Percentiles rank a stretch among this genome's conserved stretches.
phyloP scores from a whole-genome alignment of 176 grass and related monocot genomes.

The Zea mays region DNA sequence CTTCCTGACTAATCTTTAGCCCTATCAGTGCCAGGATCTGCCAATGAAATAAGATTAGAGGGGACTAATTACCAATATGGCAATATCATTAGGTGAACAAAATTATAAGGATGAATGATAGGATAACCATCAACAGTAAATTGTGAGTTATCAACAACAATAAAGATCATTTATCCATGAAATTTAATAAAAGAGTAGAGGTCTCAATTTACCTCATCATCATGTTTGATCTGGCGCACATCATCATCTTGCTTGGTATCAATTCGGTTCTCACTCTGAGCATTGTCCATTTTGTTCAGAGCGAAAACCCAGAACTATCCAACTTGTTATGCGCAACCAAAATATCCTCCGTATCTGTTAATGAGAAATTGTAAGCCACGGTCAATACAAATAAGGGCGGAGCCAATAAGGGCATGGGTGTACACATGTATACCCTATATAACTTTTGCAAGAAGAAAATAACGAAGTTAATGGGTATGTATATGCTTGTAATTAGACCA shows the following conservation, averaged over 20 bases:
- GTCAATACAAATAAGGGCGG: neutral
- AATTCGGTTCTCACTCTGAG: constrained; percentile 53
- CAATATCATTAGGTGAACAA: neutral
- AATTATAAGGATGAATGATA: neutral
- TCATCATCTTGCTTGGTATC: constrained; percentile 74
- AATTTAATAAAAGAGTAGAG: neutral
- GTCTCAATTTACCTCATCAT: constrained; percentile 69
- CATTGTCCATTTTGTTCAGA: constrained; percentile 62
- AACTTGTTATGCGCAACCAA: neutral
- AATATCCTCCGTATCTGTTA: neutral
- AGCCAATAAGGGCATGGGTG: neutral
- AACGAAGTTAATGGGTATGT: neutral
- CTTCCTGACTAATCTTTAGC: neutral
- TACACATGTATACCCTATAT: neutral
- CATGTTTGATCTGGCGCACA: constrained; percentile 50
- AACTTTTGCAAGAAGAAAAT: neutral
- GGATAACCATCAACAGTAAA: constrained; percentile 7
- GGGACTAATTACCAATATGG: neutral
- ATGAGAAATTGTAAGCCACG: neutral
- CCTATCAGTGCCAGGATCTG: neutral
- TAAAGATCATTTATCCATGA: constrained; percentile 8
- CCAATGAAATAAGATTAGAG: neutral
- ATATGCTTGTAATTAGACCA: neutral
- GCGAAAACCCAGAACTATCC: constrained; percentile 5
- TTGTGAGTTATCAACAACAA: neutral